Conservation (phyloP, 495 filamentous ascomycete genomes). For the Podospora didyma region DNA sequence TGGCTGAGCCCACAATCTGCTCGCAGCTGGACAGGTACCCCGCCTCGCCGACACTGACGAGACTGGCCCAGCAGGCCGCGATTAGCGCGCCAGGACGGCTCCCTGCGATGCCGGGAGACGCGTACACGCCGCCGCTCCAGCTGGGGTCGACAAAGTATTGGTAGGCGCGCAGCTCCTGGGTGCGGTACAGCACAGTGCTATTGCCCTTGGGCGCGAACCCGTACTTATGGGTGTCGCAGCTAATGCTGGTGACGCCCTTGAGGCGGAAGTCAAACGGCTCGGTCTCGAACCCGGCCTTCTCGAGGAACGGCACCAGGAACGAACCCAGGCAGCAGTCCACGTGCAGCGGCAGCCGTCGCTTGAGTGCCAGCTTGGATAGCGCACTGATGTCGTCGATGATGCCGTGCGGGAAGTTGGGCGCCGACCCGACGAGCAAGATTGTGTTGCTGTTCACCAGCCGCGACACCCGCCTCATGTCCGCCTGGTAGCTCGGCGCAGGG, state of each 20-base stretch:
- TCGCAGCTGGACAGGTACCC: constrained; percentile 85
- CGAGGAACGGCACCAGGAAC: constrained; percentile 88
- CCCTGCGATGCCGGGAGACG: constrained; percentile 83
- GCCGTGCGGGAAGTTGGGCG: constrained; percentile 96
- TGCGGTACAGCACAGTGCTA: constrained; percentile 86
- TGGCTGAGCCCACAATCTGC: constrained; percentile 80
- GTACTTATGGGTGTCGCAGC: constrained; percentile 98
- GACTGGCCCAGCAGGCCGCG: constrained; percentile 85
- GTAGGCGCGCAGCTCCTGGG: constrained; percentile 66
- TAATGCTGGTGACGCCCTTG: constrained; percentile 90
- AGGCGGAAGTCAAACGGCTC: constrained; percentile 90
- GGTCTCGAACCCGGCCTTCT: constrained; percentile 83
- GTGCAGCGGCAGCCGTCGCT: constrained; percentile 78
- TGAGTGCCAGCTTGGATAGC: constrained; percentile 78
- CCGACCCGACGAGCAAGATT: constrained; percentile 89
- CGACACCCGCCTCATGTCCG: constrained; percentile 67
- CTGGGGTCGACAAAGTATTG: constrained; percentile 96
- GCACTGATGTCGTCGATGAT: constrained; percentile 92
- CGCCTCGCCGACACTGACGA: constrained; percentile 84
- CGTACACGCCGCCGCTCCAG: constrained; percentile 96
- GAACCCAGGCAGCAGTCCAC: constrained; percentile 97
- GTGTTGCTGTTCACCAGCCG: constrained; percentile 95
- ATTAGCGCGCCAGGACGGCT: constrained; percentile 91
- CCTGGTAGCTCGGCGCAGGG: constrained; percentile 80
- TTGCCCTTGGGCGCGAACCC: constrained; percentile 98